Percentiles rank a stretch among this genome's conserved stretches.
phyloP scores from a whole-genome alignment of 2,329 filamentous ascomycete species.

The Pseudogymnoascus sp. region DNA sequence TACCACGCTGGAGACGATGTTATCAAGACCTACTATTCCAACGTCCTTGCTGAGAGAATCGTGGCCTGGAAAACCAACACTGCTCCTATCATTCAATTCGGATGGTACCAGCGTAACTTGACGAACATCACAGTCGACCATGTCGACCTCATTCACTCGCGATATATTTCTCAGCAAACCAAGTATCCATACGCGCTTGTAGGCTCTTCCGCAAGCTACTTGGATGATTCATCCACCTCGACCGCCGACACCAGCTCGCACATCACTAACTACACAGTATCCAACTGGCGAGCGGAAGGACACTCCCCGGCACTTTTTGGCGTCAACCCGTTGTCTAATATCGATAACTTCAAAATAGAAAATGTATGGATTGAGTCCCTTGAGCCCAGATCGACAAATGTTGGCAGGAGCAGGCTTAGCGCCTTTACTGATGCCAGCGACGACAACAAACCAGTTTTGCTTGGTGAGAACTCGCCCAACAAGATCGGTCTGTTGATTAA shows the following conservation, averaged over 20 bases:
- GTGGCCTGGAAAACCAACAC: constrained; percentile 30
- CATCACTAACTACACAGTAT: neutral
- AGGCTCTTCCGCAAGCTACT: constrained; percentile 18
- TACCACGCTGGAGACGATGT: constrained; percentile 33
- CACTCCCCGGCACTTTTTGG: neutral
- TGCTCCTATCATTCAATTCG: constrained; percentile 32
- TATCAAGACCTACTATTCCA: constrained; percentile 33
- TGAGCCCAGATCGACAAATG: constrained; percentile 1
- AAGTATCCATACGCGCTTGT: constrained; percentile 22
- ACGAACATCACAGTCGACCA: constrained; percentile 24
- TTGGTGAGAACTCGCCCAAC: constrained; percentile 6
- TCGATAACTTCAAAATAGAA: neutral
- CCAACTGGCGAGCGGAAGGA: constrained; percentile 9
- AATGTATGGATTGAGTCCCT: constrained; percentile 9
- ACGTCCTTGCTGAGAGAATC: constrained; percentile 22
- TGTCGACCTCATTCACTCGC: constrained; percentile 27
- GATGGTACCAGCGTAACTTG: constrained; percentile 29
- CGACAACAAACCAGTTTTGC: constrained; percentile 2
- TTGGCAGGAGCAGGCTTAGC: neutral
- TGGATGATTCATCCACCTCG: neutral
- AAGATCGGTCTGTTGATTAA: neutral
- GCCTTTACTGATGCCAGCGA: constrained; percentile 7
- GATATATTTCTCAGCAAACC: constrained; percentile 18
- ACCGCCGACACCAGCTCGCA: constrained; percentile 7
- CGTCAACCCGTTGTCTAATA: constrained; percentile 10